A percentile compares a stretch with the other conserved stretches of the same genome.
These are phyloP conservation scores for Talaromyces thailandensis DNA, from an alignment of 495 filamentous ascomycete genomes.

Conservation along the genomic window DNA sequence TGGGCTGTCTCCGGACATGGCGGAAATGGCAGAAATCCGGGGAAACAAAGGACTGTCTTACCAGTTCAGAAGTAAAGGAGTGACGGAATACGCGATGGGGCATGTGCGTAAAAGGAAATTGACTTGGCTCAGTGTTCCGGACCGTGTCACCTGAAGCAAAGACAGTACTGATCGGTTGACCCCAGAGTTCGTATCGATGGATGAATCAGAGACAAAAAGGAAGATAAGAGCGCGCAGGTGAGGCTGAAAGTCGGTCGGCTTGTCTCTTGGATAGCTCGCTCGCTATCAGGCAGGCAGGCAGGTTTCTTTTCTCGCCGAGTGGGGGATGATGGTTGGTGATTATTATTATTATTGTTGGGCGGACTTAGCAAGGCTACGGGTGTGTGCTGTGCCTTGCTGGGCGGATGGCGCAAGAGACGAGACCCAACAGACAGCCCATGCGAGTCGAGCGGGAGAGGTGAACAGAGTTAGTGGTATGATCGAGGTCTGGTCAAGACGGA, in stretches of 20 bases:
- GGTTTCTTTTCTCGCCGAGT: neutral
- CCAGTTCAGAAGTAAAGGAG: conserved; percentile 6
- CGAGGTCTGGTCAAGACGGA: neutral
- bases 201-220: neutral
- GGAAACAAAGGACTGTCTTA: neutral
- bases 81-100: neutral
- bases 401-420: neutral
- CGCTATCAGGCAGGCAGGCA: neutral
- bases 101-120: neutral
- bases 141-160: neutral
- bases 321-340: neutral
- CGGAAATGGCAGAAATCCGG: neutral
- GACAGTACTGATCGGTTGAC: neutral
- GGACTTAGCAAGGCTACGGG: neutral
- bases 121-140: neutral
- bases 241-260: neutral
- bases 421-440: neutral
- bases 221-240: neutral
- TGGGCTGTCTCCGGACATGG: neutral
- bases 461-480: no score
- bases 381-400: neutral
- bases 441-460: neutral
- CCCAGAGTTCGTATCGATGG: neutral
- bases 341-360: neutral
- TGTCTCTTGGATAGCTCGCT: neutral